Evolutionary conservation across 768 basidiomycete genomes (phyloP).

Genomic region (Naganishia kalamii): DNA sequence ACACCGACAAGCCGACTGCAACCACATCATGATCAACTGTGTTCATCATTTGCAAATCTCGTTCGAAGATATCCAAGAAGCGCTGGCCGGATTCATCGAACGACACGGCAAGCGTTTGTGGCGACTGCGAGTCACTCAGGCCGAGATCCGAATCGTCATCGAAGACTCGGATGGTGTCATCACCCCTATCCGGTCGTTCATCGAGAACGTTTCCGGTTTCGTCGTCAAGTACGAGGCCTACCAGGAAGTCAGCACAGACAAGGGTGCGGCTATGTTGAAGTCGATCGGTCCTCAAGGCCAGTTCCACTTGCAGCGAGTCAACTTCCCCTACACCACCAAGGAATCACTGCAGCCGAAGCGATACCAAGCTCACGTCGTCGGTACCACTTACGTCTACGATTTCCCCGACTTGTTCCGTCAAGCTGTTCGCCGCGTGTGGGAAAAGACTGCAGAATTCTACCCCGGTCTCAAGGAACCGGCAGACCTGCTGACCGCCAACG

Average conservation of each 20-base stretch:
- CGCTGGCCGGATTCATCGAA: constrained; percentile 98
- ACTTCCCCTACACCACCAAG: constrained; percentile 89
- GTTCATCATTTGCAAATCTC: constrained; percentile 91
- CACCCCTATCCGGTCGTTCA: constrained; percentile 92
- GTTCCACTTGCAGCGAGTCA: constrained; percentile 89
- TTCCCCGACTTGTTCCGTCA: constrained; percentile 99
- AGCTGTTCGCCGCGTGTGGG: constrained; percentile 89
- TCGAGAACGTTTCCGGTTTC: constrained; percentile 98
- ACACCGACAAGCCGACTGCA: constrained; percentile 88
- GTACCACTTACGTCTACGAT: constrained; percentile 98
- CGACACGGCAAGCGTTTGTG: constrained; percentile 96
- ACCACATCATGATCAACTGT: constrained; percentile 99
- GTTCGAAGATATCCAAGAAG: constrained; percentile 93
- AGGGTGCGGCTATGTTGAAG: constrained; percentile 89
- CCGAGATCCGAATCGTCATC: constrained; percentile 88
- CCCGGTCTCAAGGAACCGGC: constrained; percentile 68
- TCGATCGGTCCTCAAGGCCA: constrained; percentile 98
- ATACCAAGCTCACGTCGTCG: constrained; percentile 95
- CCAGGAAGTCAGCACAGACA: constrained; percentile 95
- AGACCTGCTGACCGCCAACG: constrained; percentile 70
- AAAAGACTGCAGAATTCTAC: constrained; percentile 55
- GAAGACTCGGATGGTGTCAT: constrained; percentile 93
- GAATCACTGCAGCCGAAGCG: constrained; percentile 97
- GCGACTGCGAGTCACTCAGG: constrained; percentile 95
- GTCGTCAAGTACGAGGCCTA: constrained; percentile 97